Conservation (phyloP, 2,329 filamentous ascomycete species). For the Ceratocystis diversiconidia region DNA sequence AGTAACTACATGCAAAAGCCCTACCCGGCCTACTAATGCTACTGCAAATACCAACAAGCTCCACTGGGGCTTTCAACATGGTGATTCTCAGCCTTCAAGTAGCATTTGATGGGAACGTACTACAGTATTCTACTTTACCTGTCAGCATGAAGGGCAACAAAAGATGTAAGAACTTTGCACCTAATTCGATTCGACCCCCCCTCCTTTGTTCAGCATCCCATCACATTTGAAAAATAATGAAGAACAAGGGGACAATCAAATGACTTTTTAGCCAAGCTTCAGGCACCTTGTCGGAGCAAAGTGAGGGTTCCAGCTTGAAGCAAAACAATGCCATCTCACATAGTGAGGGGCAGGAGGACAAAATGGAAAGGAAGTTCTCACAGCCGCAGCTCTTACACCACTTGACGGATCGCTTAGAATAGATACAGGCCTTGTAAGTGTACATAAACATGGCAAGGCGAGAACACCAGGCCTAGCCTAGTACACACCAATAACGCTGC, state of each 20-base stretch:
- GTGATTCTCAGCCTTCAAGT: neutral
- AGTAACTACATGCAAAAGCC: neutral
- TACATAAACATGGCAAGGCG: neutral
- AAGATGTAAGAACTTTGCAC: neutral
- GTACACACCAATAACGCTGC: neutral
- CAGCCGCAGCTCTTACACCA: neutral
- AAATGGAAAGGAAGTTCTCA: neutral
- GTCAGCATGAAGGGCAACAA: neutral
- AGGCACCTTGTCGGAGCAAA: neutral
- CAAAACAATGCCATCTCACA: neutral
- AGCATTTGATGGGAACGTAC: neutral
- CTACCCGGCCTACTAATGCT: neutral
- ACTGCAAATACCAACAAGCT: neutral
- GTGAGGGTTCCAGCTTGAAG: neutral
- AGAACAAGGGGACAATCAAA: neutral
- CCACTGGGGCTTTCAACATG: too few species aligned
- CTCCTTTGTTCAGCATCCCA: neutral
- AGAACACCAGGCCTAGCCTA: neutral
- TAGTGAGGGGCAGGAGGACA: neutral
- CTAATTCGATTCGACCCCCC: neutral
- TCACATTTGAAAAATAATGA: neutral
- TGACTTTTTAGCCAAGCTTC: neutral
- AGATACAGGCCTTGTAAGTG: conserved; percentile 2
- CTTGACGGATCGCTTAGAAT: conserved; percentile 1
- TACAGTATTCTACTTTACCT: neutral